Base-by-base conservation (phyloP, 495 filamentous ascomycete genomes). In the Aspergillus ellipticus region DNA sequence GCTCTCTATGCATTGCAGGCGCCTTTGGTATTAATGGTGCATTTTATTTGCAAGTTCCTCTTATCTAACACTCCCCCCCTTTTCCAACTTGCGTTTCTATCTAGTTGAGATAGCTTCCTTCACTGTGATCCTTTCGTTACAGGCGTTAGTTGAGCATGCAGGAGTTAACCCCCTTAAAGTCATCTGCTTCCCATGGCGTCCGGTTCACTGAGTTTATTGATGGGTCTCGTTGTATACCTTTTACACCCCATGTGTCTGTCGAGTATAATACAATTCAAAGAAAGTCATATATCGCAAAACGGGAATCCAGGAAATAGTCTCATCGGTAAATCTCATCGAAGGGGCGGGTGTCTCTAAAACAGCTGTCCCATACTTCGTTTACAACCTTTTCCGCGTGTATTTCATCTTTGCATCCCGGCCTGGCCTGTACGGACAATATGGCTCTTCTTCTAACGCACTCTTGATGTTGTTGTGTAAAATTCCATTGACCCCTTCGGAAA, bases 341-440 rank as follows among this genome's bases (percentile, higher is more conserved):
- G 9, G 94, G 94, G 58, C 95, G 77, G 3, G 92, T 97, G 70
- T 98, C 94, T 31, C 82, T 74, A 65, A 96, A 97, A 71, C 95
- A 97, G 60, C 91, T 96, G 60, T 96, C 92, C 89, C 92, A 98
- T 24, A 97, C 95, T 72, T 96, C 87, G 71, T 96, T 94, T 49
- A 98, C 90, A 35, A 94, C 85, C 71, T 86, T 90, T 39, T 82
- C 81, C 8, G 94, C 95, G 59, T 97, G 88, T 20, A 84, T 85
- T 64, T 96, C 89, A 70, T 96, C 89, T 65, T 88, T 89, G 62
- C 92, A 94, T 29, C 77, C 74, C 46, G 92, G 90, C 59, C 92
- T 78, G 31, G 78, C 80, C 71, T 79, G 74, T 19, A 97, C 84
- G 26, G 88, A 92, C 54, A 88, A 70, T 39, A 87, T 81, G 8